Evolutionary conservation across 2,329 filamentous ascomycete genomes (phyloP), one percentile per base, ranked within the genome.

Genomic region (Xylariaceae sp.): DNA sequence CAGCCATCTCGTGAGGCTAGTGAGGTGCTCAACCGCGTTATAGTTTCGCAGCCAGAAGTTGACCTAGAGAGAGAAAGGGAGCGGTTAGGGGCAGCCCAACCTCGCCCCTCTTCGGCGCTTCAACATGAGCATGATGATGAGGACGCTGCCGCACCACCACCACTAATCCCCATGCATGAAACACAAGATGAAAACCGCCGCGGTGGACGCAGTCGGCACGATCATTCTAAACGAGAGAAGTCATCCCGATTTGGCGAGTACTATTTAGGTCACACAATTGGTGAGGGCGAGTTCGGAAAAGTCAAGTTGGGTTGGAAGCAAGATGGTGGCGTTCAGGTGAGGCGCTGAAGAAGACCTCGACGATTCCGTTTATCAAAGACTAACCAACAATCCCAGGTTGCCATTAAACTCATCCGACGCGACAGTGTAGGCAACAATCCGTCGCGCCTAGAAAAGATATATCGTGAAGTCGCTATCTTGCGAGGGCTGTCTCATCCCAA

Each of bases 261-360:
- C 72, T 90, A 95, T 57, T 80, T 99, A 3, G 94, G 94, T 37
- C 92, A 96, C 71, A 97, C 92, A 2, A 86, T 99, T 48, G 94
- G 94, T 48, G 94, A 99, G 75, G 94, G 94, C 59, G 94, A 99
- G 72, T 99, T 99, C 70, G 94, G 94, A 62, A 99, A 99, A 71
- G 94, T 99, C 65, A 97, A 96, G 73, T 84, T 97, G 67, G 94
- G 94, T 30, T 99, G 94, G 94, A 97, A 96, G 72, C 88, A 90
- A 70, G 91, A 95, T 72, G 91, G 91, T 57, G 91, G 86, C 61
- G 88, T 95, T 48, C 87, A 92, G 76, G 84, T 86, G 74, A 63
- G 72, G 43, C 8, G 1, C 4, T 19, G 44, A 52, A 26, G 49
- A 34, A 12, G 59, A 31, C n/a, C 1, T 29, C 43, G 41, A 19